A percentile compares a stretch with the other conserved stretches of the same genome.
These are phyloP conservation scores for Allium cepa DNA, from an alignment of 106 monocot species.

Conservation along the genomic window DNA sequence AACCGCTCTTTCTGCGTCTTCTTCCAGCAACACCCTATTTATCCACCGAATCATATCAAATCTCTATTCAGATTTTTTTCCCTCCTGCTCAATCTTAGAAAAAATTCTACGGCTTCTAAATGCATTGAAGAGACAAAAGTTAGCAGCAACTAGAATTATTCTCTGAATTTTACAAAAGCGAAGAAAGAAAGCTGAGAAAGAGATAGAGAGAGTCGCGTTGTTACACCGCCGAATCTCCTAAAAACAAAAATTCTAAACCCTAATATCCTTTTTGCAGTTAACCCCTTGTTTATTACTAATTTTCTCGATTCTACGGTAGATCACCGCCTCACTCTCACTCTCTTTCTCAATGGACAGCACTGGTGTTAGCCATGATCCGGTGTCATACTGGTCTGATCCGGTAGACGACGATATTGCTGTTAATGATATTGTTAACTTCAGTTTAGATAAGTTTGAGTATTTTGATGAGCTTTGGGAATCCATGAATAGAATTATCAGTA, in stretches of 20 bases:
- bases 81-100: too few species aligned
- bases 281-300: not conserved
- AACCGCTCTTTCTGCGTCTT: not conserved
- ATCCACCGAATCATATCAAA: not conserved
- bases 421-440: conserved; percentile 19
- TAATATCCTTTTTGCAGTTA: not conserved
- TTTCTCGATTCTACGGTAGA: conserved; percentile 68
- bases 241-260: not conserved
- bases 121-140: not conserved
- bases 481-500: too few species aligned
- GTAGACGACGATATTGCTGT: conserved; percentile 56
- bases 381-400: conserved; percentile 81
- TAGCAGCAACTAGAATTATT: not conserved
- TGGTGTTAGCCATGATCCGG: conserved; percentile 10
- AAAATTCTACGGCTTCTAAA: not conserved
- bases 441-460: too few species aligned
- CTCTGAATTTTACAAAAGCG: not conserved
- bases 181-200: conserved; percentile 10
- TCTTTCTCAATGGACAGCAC: conserved; percentile 6
- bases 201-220: conserved; percentile 68
- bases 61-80: too few species aligned
- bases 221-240: conserved; percentile 63
- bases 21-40: not conserved
- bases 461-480: too few species aligned
- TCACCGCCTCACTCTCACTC: conserved; percentile 57